Conservation (phyloP, 1,139 yeast genomes). For the Diutina scorzettiae region DNA sequence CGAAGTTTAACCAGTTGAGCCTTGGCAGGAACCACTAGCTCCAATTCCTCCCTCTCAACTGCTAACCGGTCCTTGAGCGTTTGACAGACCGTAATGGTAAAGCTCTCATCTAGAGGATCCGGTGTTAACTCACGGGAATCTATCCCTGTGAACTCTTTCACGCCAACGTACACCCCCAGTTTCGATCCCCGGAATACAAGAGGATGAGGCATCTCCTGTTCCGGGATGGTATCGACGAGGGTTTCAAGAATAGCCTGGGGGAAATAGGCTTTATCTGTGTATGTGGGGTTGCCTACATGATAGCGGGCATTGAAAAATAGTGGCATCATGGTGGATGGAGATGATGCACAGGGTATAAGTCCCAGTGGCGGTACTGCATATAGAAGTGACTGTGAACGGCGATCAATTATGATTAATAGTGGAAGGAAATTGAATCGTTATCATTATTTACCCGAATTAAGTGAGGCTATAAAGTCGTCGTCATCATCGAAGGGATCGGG, state of each 20-base stretch:
- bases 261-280: constrained; percentile 2
- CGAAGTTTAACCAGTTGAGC: not conserved
- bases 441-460: not conserved
- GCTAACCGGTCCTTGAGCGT: not conserved
- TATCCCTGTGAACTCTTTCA: not conserved
- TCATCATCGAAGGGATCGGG: constrained; percentile 3
- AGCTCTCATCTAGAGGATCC: not conserved
- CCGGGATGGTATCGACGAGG: not conserved
- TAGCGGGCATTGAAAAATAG: not conserved
- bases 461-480: not conserved
- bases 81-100: not conserved
- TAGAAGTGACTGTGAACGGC: no score
- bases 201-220: constrained; percentile 1
- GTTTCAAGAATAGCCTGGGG: not conserved
- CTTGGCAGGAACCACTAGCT: not conserved
- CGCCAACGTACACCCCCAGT: not conserved
- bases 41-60: not conserved
- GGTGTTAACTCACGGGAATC: not conserved
- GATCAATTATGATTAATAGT: no score
- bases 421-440: not conserved
- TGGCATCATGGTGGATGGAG: not conserved
- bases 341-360: no score
- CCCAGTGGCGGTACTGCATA: no score
- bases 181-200: not conserved
- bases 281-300: not conserved